Percentiles rank a stretch among this genome's conserved stretches.
These are phyloP conservation scores for Globisporangium mamillatum DNA, from an alignment of 352 stramenopile species.

Conservation along the genomic window DNA sequence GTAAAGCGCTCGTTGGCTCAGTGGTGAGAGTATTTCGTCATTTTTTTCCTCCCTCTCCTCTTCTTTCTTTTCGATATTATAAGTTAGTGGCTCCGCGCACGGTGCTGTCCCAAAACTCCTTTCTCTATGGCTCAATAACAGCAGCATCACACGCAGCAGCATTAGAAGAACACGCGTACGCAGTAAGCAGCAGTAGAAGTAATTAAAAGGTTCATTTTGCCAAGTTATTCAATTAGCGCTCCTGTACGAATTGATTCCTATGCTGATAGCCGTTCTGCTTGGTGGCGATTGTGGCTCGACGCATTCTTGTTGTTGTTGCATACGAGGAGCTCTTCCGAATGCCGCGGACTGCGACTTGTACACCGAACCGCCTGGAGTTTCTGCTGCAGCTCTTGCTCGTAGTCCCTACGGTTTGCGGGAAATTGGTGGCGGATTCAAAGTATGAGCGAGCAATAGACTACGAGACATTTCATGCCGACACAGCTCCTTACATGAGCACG, in stretches of 20 bases:
- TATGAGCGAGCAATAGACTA: not conserved
- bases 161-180: slow-evolving; percentile 1
- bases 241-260: not conserved
- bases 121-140: slow-evolving; percentile 2
- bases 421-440: not conserved
- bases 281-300: not conserved
- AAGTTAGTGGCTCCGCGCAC: not conserved
- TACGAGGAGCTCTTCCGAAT: not conserved
- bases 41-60: not conserved
- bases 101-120: not conserved
- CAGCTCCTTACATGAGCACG: slow-evolving; percentile 32
- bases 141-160: not conserved
- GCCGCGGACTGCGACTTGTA: not conserved
- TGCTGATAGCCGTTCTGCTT: not conserved
- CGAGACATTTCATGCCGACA: too few relatives aligned
- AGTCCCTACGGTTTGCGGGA: slow-evolving; percentile 22
- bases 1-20: not conserved
- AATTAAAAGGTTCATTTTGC: not conserved
- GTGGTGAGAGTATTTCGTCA: not conserved
- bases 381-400: slow-evolving; percentile 39
- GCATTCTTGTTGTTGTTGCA: not conserved
- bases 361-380: slow-evolving; percentile 13
- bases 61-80: slow-evolving; percentile 2
- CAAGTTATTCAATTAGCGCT: not conserved
- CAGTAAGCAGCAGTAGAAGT: slow-evolving; percentile 1